Evolutionary conservation across 140 eudicot species (phyloP).

Genomic region (Ambrosia hybrid): DNA sequence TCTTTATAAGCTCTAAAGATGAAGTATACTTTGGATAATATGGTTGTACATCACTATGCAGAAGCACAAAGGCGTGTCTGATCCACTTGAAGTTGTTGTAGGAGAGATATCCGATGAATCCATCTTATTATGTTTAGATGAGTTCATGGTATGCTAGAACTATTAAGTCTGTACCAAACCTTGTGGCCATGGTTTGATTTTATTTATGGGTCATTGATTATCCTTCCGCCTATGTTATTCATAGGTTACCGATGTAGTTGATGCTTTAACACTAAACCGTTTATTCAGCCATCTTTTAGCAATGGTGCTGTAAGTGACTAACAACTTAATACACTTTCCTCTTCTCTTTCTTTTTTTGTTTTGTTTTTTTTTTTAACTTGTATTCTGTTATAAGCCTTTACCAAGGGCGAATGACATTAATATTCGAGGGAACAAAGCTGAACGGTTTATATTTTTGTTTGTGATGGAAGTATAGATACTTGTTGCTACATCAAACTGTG

Average conservation of each 20-base stretch:
- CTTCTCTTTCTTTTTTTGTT: background rate
- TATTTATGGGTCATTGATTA: background rate
- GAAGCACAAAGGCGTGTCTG: conserved; percentile 93
- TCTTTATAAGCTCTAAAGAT: conserved; percentile 5
- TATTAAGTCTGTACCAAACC: background rate
- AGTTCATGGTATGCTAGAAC: conserved; percentile 73
- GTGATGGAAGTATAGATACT: conserved; percentile 70
- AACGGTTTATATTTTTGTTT: background rate
- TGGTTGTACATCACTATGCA: conserved; percentile 30
- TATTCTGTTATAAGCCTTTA: background rate
- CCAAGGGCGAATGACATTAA: background rate
- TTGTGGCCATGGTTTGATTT: background rate
- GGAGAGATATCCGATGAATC: conserved; percentile 92
- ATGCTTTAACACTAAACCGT: conserved; percentile 82
- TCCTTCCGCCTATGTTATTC: background rate
- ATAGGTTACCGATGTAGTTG: conserved; percentile 97
- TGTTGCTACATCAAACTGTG: conserved; percentile 90
- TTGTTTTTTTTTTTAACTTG: background rate
- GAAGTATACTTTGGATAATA: conserved; percentile 9
- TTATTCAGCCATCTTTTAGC: conserved; percentile 69
- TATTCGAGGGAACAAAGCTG: conserved; percentile 18
- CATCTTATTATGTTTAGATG: conserved; percentile 86
- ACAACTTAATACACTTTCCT: background rate
- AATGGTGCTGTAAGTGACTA: conserved; percentile 74
- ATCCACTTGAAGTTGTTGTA: conserved; percentile 97